Base-by-base conservation (phyloP, 768 basidiomycete species). In the Trichaptum fuscoviolaceum region DNA sequence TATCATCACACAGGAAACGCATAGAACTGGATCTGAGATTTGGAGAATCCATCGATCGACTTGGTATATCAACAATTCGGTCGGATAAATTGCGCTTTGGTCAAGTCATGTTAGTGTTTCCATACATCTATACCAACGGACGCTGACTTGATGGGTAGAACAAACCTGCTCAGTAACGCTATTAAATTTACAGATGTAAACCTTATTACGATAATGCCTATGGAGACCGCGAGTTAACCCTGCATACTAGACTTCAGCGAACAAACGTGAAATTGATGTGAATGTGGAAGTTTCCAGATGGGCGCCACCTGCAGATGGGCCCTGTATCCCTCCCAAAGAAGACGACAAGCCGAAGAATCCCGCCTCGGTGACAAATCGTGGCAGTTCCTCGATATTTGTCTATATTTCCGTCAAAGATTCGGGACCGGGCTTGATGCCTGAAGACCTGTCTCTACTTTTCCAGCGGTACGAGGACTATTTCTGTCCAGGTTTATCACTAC, bases 1-100 rank as follows among this genome's bases (percentile, higher is more conserved):
- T 7, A 66, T 58, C 63, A 66, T 17, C 15, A 23, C 10, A 25
- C 24, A 72, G 74, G 74, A 79, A 78, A 59, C 67, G 73, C 17
- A 80, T 81, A 64, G 69, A 71, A 1, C 66, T 80, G 1, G 68
- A 71, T 2, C 67, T 80, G 26, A 70, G 67, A 5, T 68, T 79
- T 34, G 76, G 77, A 42, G 71, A 75, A 17, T 74, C 75, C 7
- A 61, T 79, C 20, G 60, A 70, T 35, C 64, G 66, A 42, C 65
- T 75, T 2, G 71, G 72, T 35, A 64, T 77, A 57, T 63, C 70
- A n/a, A 63, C 65, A n/a, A 72, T 79, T 65, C 74, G 75, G 62
- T 75, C 76, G 1, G 78, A 79, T 68, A 74, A 77, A 1, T 73
- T 75, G n/a, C 74, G 79, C 15, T 71, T 80, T 36, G 76, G 74